These are phyloP conservation scores for Aphanomyces cochlioides DNA, from an alignment of 352 stramenopile genomes.

Conservation along the genomic window DNA sequence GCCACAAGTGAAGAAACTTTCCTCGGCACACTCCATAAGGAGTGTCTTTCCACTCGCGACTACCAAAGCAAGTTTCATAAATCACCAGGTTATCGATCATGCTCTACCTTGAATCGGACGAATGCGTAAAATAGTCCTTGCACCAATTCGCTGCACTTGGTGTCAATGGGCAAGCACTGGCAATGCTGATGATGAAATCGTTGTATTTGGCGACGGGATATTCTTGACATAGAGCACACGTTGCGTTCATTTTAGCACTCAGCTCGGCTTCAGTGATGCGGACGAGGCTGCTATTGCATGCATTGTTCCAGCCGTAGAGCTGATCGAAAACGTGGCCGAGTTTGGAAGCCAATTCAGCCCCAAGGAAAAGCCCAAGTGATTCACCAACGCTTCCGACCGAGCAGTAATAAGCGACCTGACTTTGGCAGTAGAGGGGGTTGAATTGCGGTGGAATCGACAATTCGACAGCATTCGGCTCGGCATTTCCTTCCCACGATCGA, in stretches of 20 bases:
- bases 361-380: slow-evolving; percentile 34
- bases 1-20: slow-evolving; percentile 11
- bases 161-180: slow-evolving; percentile 9
- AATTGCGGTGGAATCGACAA: slow-evolving; percentile 59
- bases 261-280: slow-evolving; percentile 9
- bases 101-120: no score
- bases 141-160: slow-evolving; percentile 4
- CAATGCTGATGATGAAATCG: slow-evolving; percentile 21
- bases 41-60: slow-evolving; percentile 4
- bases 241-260: slow-evolving; percentile 15
- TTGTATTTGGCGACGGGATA: slow-evolving; percentile 6
- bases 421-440: slow-evolving; percentile 78
- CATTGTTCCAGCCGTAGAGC: slow-evolving; percentile 27
- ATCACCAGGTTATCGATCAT: neutral
- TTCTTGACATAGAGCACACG: slow-evolving; percentile 19
- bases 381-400: slow-evolving; percentile 21
- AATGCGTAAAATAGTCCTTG: neutral
- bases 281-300: slow-evolving; percentile 15
- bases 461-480: slow-evolving; percentile 41
- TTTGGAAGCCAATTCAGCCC: slow-evolving; percentile 27
- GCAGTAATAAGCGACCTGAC: slow-evolving; percentile 79
- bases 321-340: slow-evolving; percentile 4
- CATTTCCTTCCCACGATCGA: slow-evolving; percentile 45
- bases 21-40: slow-evolving; percentile 19
- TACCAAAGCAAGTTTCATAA: neutral